Conservation (phyloP, 192 early-diverging fungal species). For the Rhizophagus prolifer region DNA sequence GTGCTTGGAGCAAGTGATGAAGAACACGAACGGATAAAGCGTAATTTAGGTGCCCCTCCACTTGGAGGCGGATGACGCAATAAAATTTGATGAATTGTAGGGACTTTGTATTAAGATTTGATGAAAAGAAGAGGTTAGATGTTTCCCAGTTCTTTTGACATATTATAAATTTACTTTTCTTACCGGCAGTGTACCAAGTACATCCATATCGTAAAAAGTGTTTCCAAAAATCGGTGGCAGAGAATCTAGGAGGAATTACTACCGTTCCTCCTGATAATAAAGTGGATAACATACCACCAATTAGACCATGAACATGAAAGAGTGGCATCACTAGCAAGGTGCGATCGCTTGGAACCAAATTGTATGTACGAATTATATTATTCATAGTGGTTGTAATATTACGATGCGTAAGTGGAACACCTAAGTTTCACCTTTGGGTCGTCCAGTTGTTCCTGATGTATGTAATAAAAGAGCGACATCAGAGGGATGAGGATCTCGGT, state of each 20-base stretch:
- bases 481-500: slow-evolving; percentile 39
- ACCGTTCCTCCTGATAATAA: slow-evolving; percentile 67
- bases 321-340: slow-evolving; percentile 83
- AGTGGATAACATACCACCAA: slow-evolving; percentile 70
- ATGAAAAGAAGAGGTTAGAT: not conserved
- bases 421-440: slow-evolving; percentile 59
- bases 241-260: slow-evolving; percentile 71
- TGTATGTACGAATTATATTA: slow-evolving; percentile 74
- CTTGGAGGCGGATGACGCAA: slow-evolving; percentile 48
- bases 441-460: slow-evolving; percentile 80
- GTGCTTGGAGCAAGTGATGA: slow-evolving; percentile 71
- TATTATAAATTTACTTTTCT: not conserved
- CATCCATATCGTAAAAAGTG: slow-evolving; percentile 60
- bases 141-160: not conserved
- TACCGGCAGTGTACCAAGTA: slow-evolving; percentile 71
- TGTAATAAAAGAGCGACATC: slow-evolving; percentile 76
- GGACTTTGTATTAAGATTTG: slow-evolving; percentile 43
- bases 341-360: slow-evolving; percentile 56
- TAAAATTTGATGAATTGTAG: slow-evolving; percentile 85
- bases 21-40: slow-evolving; percentile 83
- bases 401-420: slow-evolving; percentile 78
- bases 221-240: slow-evolving; percentile 71
- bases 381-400: slow-evolving; percentile 71
- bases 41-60: slow-evolving; percentile 49
- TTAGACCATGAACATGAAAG: slow-evolving; percentile 84